phyloP scores from a whole-genome alignment of 768 basidiomycete species.

The Russula olivacea region DNA sequence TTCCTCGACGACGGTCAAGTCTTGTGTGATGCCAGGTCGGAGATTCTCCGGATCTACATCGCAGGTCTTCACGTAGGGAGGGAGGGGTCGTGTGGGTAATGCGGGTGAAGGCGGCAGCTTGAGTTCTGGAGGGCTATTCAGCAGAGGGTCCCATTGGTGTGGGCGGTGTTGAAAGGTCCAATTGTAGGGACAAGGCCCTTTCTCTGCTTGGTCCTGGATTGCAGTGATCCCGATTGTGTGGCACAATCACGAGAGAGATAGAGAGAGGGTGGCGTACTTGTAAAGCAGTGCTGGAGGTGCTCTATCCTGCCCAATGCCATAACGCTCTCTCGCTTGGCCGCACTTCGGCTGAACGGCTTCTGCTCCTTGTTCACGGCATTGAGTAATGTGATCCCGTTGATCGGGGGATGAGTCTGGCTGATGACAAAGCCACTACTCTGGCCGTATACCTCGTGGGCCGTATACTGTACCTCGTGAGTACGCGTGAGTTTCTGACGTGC shows the following conservation, averaged over 20 bases:
- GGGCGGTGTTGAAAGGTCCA: too few relatives aligned
- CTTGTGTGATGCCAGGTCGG: too few relatives aligned
- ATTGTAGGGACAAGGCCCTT: slow-evolving; percentile 65
- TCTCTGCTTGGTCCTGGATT: slow-evolving; percentile 40
- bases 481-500: too few relatives aligned
- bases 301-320: slow-evolving; percentile 93
- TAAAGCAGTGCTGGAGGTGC: slow-evolving; percentile 91
- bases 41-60: slow-evolving; percentile 74
- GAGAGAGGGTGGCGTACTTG: slow-evolving; percentile 49
- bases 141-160: too few relatives aligned
- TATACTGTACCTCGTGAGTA: too few relatives aligned
- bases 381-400: slow-evolving; percentile 63
- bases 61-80: slow-evolving; percentile 54
- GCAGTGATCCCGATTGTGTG: slow-evolving; percentile 14
- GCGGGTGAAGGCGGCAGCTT: slow-evolving; percentile 67
- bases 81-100: slow-evolving; percentile 42
- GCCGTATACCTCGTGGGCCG: too few relatives aligned
- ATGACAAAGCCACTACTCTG: too few relatives aligned
- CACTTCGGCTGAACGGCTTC: slow-evolving; percentile 85
- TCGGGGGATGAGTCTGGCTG: slow-evolving; percentile 18
- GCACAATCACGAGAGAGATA: slow-evolving; percentile 30
- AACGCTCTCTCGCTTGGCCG: slow-evolving; percentile 89
- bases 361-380: slow-evolving; percentile 64
- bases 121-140: slow-evolving; percentile 46
- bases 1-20: too few relatives aligned